Percentiles rank a stretch among this genome's conserved stretches.
Evolutionary conservation across 1,139 yeast species (phyloP).

Genomic region (Geotrichum fermentans): DNA sequence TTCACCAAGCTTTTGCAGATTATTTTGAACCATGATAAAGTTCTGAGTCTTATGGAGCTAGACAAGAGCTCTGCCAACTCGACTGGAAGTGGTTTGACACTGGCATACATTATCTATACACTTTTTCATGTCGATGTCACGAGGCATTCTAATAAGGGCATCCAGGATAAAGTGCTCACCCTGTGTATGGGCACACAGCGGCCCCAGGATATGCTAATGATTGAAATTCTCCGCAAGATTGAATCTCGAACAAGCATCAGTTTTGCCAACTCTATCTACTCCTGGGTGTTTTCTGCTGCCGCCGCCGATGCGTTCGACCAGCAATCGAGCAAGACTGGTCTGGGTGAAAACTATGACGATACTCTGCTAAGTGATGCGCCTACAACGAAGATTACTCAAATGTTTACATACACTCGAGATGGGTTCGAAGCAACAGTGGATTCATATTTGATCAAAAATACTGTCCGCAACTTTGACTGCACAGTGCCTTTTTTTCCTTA

Average conservation of each 20-base stretch:
- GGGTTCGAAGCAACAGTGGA: conserved; percentile 55
- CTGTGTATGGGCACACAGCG: conserved; percentile 60
- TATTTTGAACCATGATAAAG: conserved; percentile 48
- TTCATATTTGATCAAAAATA: conserved; percentile 47
- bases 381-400: conserved; percentile 26
- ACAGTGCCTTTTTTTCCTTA: conserved; percentile 20
- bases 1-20: conserved; percentile 59
- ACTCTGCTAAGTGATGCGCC: conserved; percentile 15
- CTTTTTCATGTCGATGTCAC: conserved; percentile 41
- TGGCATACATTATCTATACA: conserved; percentile 28
- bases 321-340: conserved; percentile 6
- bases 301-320: conserved; percentile 18
- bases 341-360: conserved; percentile 17
- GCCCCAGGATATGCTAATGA: conserved; percentile 58
- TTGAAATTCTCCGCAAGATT: conserved; percentile 49
- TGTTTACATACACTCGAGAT: conserved; percentile 47
- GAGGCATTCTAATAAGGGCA: conserved; percentile 44
- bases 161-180: conserved; percentile 48
- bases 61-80: conserved; percentile 7
- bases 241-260: conserved; percentile 40
- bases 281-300: conserved; percentile 21
- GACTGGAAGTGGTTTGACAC: conserved; percentile 17
- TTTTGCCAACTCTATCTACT: conserved; percentile 19
- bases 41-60: conserved; percentile 14
- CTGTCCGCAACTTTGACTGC: conserved; percentile 42